A percentile compares a stretch with the other conserved stretches of the same genome.
phyloP scores from a whole-genome alignment of 495 filamentous ascomycete genomes.

The Pyrenula aspistea region DNA sequence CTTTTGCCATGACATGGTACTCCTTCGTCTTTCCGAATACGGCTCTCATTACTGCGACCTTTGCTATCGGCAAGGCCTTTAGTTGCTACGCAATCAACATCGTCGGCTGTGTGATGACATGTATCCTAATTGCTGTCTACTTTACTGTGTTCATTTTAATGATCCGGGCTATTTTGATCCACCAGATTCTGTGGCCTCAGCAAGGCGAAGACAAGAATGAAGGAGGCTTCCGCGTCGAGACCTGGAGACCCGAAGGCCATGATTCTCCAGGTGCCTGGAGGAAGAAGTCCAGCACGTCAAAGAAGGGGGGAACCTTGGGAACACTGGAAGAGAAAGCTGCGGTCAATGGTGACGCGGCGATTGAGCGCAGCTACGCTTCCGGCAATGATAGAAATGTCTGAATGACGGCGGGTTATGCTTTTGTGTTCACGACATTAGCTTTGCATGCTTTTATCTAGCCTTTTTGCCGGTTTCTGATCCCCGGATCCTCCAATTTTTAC shows the following conservation, averaged over 20 bases:
- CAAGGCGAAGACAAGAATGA: slow-evolving; percentile 54
- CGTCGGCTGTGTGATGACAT: slow-evolving; percentile 53
- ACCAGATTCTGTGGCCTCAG: slow-evolving; percentile 61
- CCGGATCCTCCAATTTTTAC: background rate
- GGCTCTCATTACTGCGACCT: slow-evolving; percentile 59
- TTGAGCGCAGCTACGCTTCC: background rate
- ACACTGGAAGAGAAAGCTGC: background rate
- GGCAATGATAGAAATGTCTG: background rate
- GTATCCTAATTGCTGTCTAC: slow-evolving; percentile 55
- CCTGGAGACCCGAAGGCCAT: background rate
- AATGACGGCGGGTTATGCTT: too few species aligned
- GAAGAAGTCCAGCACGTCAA: background rate
- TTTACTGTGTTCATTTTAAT: slow-evolving; percentile 57
- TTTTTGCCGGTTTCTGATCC: background rate
- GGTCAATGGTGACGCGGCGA: background rate
- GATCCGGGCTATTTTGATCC: slow-evolving; percentile 51
- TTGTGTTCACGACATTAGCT: background rate
- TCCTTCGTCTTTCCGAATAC: slow-evolving; percentile 85
- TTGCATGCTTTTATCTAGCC: background rate
- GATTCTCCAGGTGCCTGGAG: background rate
- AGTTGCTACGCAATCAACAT: slow-evolving; percentile 48
- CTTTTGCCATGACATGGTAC: slow-evolving; percentile 82
- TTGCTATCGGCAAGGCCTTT: slow-evolving; percentile 57
- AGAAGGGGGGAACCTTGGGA: too few species aligned
- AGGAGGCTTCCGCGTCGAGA: slow-evolving; percentile 32